Percentiles rank a stretch among this genome's conserved stretches.
Conservation (phyloP, 2,329 filamentous ascomycete genomes). For the Aspergillus ibericus region DNA sequence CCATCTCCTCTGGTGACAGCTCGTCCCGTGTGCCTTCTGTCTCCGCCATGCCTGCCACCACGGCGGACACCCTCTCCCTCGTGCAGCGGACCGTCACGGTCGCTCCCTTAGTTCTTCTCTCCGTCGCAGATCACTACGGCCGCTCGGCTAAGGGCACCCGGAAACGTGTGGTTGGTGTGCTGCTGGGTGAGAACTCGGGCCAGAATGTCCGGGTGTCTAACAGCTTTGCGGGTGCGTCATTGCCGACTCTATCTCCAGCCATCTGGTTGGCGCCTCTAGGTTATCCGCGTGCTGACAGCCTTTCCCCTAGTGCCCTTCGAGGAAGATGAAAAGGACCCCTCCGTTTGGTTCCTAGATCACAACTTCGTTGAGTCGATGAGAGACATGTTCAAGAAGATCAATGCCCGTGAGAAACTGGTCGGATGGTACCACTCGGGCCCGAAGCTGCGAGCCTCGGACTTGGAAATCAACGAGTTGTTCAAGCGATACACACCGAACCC, state of each 20-base stretch:
- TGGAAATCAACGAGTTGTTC: slow-evolving; percentile 99
- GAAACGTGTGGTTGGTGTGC: slow-evolving; percentile 86
- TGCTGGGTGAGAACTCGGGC: slow-evolving; percentile 93
- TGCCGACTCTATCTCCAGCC: slow-evolving; percentile 3
- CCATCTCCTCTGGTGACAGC: neutral
- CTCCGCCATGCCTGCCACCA: slow-evolving; percentile 84
- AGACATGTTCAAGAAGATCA: slow-evolving; percentile 99
- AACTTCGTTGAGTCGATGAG: slow-evolving; percentile 99
- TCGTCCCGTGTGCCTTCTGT: slow-evolving; percentile 4
- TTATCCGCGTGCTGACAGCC: slow-evolving; percentile 2
- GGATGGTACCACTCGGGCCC: slow-evolving; percentile 99
- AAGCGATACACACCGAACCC: slow-evolving; percentile 98
- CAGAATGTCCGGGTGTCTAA: slow-evolving; percentile 97
- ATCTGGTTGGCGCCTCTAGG: neutral
- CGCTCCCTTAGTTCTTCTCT: slow-evolving; percentile 95
- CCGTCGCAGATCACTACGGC: slow-evolving; percentile 97
- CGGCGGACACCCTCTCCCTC: slow-evolving; percentile 91
- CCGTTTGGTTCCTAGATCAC: slow-evolving; percentile 98
- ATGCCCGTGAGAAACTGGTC: slow-evolving; percentile 97
- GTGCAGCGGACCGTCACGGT: slow-evolving; percentile 95
- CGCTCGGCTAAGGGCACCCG: slow-evolving; percentile 86
- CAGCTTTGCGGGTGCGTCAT: slow-evolving; percentile 84
- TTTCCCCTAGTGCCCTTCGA: slow-evolving; percentile 79
- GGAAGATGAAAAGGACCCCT: slow-evolving; percentile 97
- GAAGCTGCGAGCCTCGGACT: slow-evolving; percentile 91